Base-by-base conservation (phyloP, 306 rosid species). In the Casuarina equisetifolia region DNA sequence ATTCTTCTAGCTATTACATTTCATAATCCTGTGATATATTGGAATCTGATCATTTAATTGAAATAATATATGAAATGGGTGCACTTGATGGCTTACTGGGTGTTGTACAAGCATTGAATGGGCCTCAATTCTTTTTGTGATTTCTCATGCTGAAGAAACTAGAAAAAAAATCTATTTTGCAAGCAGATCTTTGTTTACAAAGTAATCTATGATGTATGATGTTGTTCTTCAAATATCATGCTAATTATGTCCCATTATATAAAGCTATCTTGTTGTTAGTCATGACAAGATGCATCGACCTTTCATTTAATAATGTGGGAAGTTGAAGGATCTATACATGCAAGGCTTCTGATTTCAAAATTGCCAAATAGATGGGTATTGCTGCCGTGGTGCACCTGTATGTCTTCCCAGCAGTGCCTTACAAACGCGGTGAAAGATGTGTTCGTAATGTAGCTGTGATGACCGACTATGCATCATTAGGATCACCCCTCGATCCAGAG, bases 361-460 rank as follows among this genome's bases (percentile, higher is more conserved):
- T 83, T 76, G 83, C 78, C 72, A 63, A 80, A 84, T 97, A 96
- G 99, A 96, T 96, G 98, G 97, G 98, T 72, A 75, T 96, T 78
- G 98, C 98, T 79, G 97, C 99, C 75, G 90, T 92, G 70, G 94
- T 91, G 77, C 99, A 96, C 84, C 89, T 96, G 66, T 91, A 96
- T 81, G 96, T 89, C 79, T 96, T 96, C 81, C 97, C 97, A 25
- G 98, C 99, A 25, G 88, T 84, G 69, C 99, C 99, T 82, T 96
- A 96, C 89, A 92, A 90, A 80, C 93, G 96, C 59, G 99, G 99
- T 77, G 98, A 96, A 80, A 84, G 99, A 89, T 96, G 99, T 76
- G 94, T 96, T 44, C 98, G 98, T 51, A 90, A 96, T 84, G 99
- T 93, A 40, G 90, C 97, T 25, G 98, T 96, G 69, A 80, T 96